Evolutionary conservation across 2,329 filamentous ascomycete genomes (phyloP).

Genomic region (Colletotrichum tropicicola): DNA sequence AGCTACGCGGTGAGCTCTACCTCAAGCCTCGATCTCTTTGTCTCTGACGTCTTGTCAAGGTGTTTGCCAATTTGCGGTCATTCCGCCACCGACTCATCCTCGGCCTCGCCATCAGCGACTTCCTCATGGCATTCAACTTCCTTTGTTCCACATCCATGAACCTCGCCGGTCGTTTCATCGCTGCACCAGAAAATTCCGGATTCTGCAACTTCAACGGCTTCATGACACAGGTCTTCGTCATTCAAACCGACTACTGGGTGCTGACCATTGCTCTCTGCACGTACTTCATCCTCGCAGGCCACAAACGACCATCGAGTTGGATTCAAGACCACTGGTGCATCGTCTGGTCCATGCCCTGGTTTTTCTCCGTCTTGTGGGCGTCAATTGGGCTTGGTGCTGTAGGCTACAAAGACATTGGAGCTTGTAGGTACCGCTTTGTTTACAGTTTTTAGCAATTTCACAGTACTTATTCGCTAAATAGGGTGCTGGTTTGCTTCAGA

Average conservation of each 20-base stretch:
- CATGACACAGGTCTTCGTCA: slow-evolving; percentile 51
- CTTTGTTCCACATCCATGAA: slow-evolving; percentile 45
- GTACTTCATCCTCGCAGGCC: slow-evolving; percentile 48
- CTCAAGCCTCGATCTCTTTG: background rate
- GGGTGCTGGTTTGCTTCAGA: slow-evolving; percentile 53
- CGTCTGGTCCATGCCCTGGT: slow-evolving; percentile 46
- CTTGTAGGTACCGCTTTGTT: slow-evolving; percentile 25
- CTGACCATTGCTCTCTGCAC: slow-evolving; percentile 50
- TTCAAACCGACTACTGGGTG: slow-evolving; percentile 55
- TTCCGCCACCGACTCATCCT: slow-evolving; percentile 50
- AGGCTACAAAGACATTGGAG: slow-evolving; percentile 45
- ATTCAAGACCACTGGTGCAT: slow-evolving; percentile 44
- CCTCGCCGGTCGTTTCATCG: slow-evolving; percentile 41
- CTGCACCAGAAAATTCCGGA: slow-evolving; percentile 34
- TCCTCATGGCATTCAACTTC: slow-evolving; percentile 51
- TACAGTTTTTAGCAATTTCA: no score
- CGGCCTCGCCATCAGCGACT: slow-evolving; percentile 50
- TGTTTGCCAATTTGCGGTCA: slow-evolving; percentile 45
- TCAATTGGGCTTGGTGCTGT: slow-evolving; percentile 38
- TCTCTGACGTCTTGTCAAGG: slow-evolving; percentile 33
- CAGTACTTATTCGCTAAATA: background rate
- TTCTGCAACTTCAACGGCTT: slow-evolving; percentile 53
- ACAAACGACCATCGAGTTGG: slow-evolving; percentile 45
- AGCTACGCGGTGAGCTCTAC: slow-evolving; percentile 41
- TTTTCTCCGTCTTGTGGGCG: slow-evolving; percentile 46